These are phyloP conservation scores for Colletotrichum salicis DNA, from an alignment of 2,329 filamentous ascomycete genomes.

Conservation along the genomic window DNA sequence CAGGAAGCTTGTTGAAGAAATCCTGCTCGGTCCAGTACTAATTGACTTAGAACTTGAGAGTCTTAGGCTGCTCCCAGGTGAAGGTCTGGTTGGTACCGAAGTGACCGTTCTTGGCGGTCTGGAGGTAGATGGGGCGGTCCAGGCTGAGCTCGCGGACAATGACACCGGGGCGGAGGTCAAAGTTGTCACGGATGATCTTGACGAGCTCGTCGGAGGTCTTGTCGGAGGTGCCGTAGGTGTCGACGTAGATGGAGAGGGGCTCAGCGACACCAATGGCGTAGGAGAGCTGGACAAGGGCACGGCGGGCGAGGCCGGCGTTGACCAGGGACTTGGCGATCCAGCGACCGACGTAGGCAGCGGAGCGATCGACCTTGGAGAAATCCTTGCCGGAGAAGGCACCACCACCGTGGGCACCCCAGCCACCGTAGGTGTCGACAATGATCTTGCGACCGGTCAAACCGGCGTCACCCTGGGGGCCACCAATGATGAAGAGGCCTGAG, in stretches of 20 bases:
- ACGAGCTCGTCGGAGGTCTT: slow-evolving; percentile 94
- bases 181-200: slow-evolving; percentile 93
- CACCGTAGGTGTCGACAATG: slow-evolving; percentile 99
- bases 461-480: slow-evolving; percentile 98
- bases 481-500: slow-evolving; percentile 98
- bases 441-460: slow-evolving; percentile 99
- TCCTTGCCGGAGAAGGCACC: slow-evolving; percentile 99
- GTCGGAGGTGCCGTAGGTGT: slow-evolving; percentile 93
- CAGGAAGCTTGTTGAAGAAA: slow-evolving; percentile 38
- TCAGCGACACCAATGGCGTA: slow-evolving; percentile 99
- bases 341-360: slow-evolving; percentile 94
- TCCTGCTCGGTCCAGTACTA: slow-evolving; percentile 27
- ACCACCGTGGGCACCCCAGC: slow-evolving; percentile 99
- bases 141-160: slow-evolving; percentile 98
- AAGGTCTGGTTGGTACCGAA: slow-evolving; percentile 97
- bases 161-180: slow-evolving; percentile 96
- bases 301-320: slow-evolving; percentile 86
- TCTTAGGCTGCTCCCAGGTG: slow-evolving; percentile 98
- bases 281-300: slow-evolving; percentile 95
- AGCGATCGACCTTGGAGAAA: slow-evolving; percentile 99
- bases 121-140: slow-evolving; percentile 95
- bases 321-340: slow-evolving; percentile 99
- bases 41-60: slow-evolving; percentile 82
- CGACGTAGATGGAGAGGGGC: slow-evolving; percentile 97
- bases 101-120: slow-evolving; percentile 99